Evolutionary conservation across 306 rosid species (phyloP).

Genomic region (Oemleria cerasiformis): DNA sequence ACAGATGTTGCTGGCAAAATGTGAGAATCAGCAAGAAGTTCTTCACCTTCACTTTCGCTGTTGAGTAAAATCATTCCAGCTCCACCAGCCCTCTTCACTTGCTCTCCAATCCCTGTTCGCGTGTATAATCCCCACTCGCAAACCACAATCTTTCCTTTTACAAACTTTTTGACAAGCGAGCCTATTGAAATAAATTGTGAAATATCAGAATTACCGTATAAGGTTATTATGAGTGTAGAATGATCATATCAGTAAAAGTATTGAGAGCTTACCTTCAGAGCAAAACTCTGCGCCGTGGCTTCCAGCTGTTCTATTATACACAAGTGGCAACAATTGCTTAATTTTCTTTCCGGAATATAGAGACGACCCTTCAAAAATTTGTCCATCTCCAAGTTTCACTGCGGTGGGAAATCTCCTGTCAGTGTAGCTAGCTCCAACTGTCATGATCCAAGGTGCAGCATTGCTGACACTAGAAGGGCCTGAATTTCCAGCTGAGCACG

Average conservation of each 20-base stretch:
- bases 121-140: slow-evolving; percentile 54
- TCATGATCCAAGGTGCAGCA: slow-evolving; percentile 73
- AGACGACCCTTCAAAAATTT: slow-evolving; percentile 54
- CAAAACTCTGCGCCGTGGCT: slow-evolving; percentile 40
- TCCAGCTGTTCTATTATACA: slow-evolving; percentile 51
- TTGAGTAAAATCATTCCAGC: slow-evolving; percentile 59
- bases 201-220: no score
- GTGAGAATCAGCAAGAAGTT: slow-evolving; percentile 63
- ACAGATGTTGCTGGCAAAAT: slow-evolving; percentile 59
- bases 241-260: slow-evolving; percentile 9
- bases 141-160: slow-evolving; percentile 55
- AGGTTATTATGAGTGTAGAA: no score
- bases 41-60: slow-evolving; percentile 49
- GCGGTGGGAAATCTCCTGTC: slow-evolving; percentile 55
- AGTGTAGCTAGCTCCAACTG: slow-evolving; percentile 76
- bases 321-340: slow-evolving; percentile 44
- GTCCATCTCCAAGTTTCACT: slow-evolving; percentile 60
- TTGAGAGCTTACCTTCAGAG: slow-evolving; percentile 33
- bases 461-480: slow-evolving; percentile 60
- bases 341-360: slow-evolving; percentile 41
- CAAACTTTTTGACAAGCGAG: slow-evolving; percentile 42
- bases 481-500: slow-evolving; percentile 79
- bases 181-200: no score
- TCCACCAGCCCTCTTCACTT: slow-evolving; percentile 58
- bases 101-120: slow-evolving; percentile 53